Conservation (phyloP, 352 stramenopile genomes). For the Hyaloperonospora arabidopsidis region DNA sequence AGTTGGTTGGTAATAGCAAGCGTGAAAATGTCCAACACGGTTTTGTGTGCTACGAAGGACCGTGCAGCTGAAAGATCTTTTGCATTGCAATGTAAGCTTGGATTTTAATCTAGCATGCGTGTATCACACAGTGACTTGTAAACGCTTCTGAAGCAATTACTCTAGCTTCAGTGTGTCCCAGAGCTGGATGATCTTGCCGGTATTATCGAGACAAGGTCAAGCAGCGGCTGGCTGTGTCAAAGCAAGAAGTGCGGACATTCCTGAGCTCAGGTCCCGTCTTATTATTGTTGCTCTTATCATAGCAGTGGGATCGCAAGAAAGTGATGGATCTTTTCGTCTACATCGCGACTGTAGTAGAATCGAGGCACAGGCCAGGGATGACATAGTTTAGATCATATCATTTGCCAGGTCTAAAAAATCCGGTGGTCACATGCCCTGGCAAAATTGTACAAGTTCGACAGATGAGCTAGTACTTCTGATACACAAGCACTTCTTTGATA, state of each 20-base stretch:
- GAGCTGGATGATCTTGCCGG: conserved; percentile 55
- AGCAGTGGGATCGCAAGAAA: too few species aligned
- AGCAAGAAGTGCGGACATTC: too few species aligned
- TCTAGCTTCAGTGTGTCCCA: conserved; percentile 37
- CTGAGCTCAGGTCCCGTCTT: too few species aligned
- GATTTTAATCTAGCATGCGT: neutral
- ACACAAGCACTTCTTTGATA: conserved; percentile 61
- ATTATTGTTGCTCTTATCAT: too few species aligned
- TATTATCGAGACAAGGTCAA: conserved; percentile 48
- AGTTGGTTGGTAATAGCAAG: too few species aligned
- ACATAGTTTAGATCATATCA: conserved; percentile 20
- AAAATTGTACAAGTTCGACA: conserved; percentile 48
- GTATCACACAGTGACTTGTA: conserved; percentile 21
- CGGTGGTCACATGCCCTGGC: too few species aligned
- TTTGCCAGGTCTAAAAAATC: too few species aligned
- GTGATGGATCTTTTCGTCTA: neutral
- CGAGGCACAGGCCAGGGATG: neutral
- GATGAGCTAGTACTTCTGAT: conserved; percentile 53
- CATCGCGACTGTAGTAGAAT: conserved; percentile 2
- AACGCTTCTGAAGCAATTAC: conserved; percentile 14
- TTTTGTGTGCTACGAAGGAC: neutral
- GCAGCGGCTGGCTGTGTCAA: conserved; percentile 33
- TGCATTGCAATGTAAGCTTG: neutral
- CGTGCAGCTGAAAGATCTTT: neutral
- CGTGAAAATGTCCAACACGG: too few species aligned